A percentile compares a stretch with the other conserved stretches of the same genome.
Conservation (phyloP, 441 rosid genomes). For the Capsella rubella region DNA sequence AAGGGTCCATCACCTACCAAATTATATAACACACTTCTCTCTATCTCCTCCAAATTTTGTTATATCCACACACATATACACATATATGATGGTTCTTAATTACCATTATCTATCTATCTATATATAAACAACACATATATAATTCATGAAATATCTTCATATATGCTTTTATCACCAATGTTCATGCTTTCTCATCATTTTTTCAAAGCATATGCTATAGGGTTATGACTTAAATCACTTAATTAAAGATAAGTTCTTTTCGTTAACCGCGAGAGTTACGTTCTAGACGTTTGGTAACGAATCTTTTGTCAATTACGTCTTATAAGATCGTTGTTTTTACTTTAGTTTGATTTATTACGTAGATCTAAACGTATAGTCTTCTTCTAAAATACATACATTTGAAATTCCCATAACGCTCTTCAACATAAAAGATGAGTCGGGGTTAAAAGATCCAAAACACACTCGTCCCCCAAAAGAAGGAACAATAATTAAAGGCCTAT, state of each 20-base stretch:
- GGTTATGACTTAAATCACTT: background rate
- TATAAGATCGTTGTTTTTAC: background rate
- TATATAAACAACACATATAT: background rate
- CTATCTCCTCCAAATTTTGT: conserved; percentile 38
- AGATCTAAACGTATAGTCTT: background rate
- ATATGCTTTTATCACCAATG: conserved; percentile 5
- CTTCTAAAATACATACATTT: background rate
- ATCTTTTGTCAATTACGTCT: no score
- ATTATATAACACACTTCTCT: conserved; percentile 41
- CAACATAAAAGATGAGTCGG: background rate
- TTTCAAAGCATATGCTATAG: background rate
- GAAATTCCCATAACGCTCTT: conserved; percentile 1
- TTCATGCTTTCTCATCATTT: background rate
- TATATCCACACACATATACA: conserved; percentile 21
- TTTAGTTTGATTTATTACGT: background rate
- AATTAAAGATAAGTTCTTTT: no score
- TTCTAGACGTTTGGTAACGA: no score
- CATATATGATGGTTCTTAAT: background rate
- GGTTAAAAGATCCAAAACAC: conserved; percentile 16
- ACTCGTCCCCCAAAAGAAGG: conserved; percentile 18
- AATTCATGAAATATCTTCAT: background rate
- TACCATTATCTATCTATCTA: conserved; percentile 1
- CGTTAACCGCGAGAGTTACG: no score
- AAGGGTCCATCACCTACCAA: conserved; percentile 50
- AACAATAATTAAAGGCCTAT: conserved; percentile 10